These are phyloP conservation scores for Chlamydomonas schloesseri DNA, from an alignment of 139 green algal species.

Conservation along the genomic window DNA sequence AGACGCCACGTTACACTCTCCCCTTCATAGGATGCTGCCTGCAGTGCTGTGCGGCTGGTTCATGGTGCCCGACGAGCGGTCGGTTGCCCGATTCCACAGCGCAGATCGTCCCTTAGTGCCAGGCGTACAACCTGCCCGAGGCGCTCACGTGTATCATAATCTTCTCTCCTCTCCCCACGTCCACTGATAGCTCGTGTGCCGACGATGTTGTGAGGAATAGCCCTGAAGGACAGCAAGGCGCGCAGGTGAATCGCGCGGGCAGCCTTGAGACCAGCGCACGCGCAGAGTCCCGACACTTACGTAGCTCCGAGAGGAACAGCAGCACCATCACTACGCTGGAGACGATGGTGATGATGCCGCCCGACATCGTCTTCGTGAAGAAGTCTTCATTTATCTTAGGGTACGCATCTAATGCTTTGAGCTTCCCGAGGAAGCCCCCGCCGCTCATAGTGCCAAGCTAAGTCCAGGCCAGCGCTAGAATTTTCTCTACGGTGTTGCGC, in stretches of 20 bases:
- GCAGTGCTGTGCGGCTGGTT: no score
- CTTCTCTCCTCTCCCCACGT: constrained; percentile 88
- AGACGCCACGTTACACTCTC: background rate
- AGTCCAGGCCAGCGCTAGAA: no score
- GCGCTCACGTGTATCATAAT: constrained; percentile 89
- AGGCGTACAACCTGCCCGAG: no score
- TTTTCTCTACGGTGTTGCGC: no score
- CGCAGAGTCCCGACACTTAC: constrained; percentile 64
- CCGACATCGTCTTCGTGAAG: constrained; percentile 86
- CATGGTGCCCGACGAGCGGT: no score
- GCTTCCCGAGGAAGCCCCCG: constrained; percentile 41
- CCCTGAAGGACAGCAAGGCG: constrained; percentile 59
- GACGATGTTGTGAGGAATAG: constrained; percentile 80
- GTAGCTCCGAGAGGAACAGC: constrained; percentile 93
- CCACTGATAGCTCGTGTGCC: constrained; percentile 88
- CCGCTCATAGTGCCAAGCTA: background rate
- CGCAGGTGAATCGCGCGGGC: background rate
- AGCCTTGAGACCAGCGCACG: background rate
- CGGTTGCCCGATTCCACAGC: no score
- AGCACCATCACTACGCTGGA: constrained; percentile 89
- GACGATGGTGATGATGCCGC: constrained; percentile 95
- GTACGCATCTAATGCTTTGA: constrained; percentile 85
- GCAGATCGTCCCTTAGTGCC: no score
- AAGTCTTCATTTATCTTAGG: constrained; percentile 97
- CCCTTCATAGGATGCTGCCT: no score